Base-by-base conservation (phyloP, 176 grass and related monocot species). In the Hsuehochloa calcarea region DNA sequence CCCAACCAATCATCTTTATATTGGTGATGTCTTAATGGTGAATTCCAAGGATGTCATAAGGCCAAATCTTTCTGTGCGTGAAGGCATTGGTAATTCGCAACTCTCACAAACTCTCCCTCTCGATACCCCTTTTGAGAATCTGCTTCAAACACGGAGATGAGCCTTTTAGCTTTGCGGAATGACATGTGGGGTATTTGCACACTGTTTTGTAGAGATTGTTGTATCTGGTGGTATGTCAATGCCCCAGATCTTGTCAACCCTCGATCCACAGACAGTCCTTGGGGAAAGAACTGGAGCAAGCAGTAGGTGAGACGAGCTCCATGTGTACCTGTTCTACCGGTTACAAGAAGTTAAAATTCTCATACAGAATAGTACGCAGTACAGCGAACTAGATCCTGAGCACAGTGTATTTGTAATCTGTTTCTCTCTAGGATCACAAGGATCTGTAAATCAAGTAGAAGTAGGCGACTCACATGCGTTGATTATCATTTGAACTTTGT, bases 161-260 rank as follows among this genome's bases (percentile, higher is more conserved):
- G 34, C 61, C 12, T 10, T 38, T 71, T 80, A 13, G 49, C 20
- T 27, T 22, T 65, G 39, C 20, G 4, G 29, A 65, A 19, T 35
- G 16, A 56, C 5, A 67, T 0, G 38, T 19, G 3, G 65, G 38
- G 68, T 44, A 19, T 51, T 38, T 80, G 63, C 61, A 37, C 46
- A 20, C 29, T 68, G 37, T 74, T 77, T 43, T 81, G 77, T 85
- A 95, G 96, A 98, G 79, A 98, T 98, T 72, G 93, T 94, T 85
- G 93, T 98, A 22, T 98, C 96, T 67, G 93, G 91, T 63, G 96
- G 96, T 45, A 98, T 98, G 96, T 96, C 96, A 61, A 98, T 98
- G 96, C 96, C 96, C 20, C 91, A 95, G 85, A 86, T 91, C 84
- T 79, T 98, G 20, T 92, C 93, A 25, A 94, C 96, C 27, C 81